These are phyloP conservation scores for Tricholomella constricta DNA, from an alignment of 768 basidiomycete genomes.

Conservation along the genomic window DNA sequence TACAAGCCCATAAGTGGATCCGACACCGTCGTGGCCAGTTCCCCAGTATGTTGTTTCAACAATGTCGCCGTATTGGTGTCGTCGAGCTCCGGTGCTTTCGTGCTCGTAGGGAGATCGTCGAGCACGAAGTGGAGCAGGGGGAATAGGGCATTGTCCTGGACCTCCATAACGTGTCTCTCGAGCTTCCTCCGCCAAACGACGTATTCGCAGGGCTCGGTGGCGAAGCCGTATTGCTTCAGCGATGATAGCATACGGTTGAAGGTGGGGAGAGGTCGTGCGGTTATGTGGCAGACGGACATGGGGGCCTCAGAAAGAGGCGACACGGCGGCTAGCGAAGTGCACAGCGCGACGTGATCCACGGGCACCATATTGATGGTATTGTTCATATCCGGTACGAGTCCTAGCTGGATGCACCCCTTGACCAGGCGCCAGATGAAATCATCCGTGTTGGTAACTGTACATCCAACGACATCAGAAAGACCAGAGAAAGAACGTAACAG, in stretches of 20 bases:
- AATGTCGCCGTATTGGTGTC: conserved; percentile 80
- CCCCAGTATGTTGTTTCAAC: conserved; percentile 43
- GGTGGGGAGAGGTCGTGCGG: conserved; percentile 82
- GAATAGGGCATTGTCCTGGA: conserved; percentile 95
- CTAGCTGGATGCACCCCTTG: conserved; percentile 98
- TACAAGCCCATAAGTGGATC: conserved; percentile 82
- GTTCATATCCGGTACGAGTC: conserved; percentile 94
- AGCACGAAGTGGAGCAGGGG: conserved; percentile 96
- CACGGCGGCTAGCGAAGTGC: conserved; percentile 73
- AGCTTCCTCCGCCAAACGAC: conserved; percentile 88
- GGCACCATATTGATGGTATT: conserved; percentile 99
- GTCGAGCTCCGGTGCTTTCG: conserved; percentile 89
- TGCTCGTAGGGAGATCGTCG: conserved; percentile 95
- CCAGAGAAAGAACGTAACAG: background rate
- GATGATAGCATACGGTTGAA: conserved; percentile 85
- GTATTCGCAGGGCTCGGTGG: conserved; percentile 81
- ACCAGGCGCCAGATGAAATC: conserved; percentile 98
- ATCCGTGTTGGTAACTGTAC: conserved; percentile 92
- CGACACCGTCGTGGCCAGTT: conserved; percentile 62
- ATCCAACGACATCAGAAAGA: conserved; percentile 6
- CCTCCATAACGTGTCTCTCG: conserved; percentile 93
- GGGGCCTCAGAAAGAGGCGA: conserved; percentile 49
- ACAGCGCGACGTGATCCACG: conserved; percentile 91
- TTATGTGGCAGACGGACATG: conserved; percentile 77
- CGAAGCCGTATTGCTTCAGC: conserved; percentile 78